Evolutionary conservation across 305 asterid genomes (phyloP).

Genomic region (Rubia tinctorum): DNA sequence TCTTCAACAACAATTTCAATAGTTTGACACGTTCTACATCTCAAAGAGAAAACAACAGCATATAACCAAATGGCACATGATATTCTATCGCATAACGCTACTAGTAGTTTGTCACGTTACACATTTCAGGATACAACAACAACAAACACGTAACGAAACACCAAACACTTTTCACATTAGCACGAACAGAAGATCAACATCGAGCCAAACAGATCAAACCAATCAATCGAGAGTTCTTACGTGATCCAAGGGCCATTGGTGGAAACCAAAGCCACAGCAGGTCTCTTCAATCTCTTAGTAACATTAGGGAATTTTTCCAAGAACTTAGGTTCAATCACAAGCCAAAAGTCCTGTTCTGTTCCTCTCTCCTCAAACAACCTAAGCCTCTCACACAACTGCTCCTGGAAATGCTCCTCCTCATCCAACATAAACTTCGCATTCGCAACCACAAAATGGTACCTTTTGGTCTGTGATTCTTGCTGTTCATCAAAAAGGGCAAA

Average conservation of each 20-base stretch:
- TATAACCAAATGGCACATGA: neutral
- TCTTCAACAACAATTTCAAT: neutral
- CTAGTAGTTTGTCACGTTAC: too few species aligned
- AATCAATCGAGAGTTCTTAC: conserved; percentile 28
- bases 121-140: neutral
- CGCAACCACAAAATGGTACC: conserved; percentile 79
- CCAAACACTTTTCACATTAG: neutral
- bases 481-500: conserved; percentile 16
- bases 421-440: conserved; percentile 98
- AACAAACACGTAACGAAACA: neutral
- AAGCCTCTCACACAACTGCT: conserved; percentile 69
- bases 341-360: conserved; percentile 92
- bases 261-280: conserved; percentile 94
- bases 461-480: conserved; percentile 49
- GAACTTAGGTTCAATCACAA: conserved; percentile 91
- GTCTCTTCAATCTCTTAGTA: conserved; percentile 77
- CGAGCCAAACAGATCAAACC: neutral
- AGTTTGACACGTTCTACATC: neutral
- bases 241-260: conserved; percentile 94
- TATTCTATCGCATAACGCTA: neutral
- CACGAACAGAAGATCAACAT: neutral
- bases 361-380: conserved; percentile 57
- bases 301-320: conserved; percentile 75
- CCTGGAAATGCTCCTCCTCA: conserved; percentile 98
- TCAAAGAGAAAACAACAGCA: too few species aligned